Evolutionary conservation across 192 early-diverging fungal species (phyloP).

Genomic region (Coemansia sp.): DNA sequence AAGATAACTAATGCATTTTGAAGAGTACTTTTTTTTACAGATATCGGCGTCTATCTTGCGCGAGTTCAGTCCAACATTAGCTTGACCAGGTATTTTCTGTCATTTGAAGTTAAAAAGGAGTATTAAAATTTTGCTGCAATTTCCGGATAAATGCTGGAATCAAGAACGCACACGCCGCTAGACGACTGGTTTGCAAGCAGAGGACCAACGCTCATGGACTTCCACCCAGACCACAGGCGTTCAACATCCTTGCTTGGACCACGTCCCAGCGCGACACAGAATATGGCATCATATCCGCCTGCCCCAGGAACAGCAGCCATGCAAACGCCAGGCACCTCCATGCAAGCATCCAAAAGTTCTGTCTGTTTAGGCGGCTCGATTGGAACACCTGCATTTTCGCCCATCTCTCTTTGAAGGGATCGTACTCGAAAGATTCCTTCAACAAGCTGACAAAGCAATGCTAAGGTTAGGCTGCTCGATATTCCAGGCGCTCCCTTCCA

Average conservation of each 20-base stretch:
- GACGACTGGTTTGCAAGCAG: constrained; percentile 70
- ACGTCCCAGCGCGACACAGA: constrained; percentile 71
- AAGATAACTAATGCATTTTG: constrained; percentile 21
- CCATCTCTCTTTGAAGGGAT: constrained; percentile 68
- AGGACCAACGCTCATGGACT: constrained; percentile 78
- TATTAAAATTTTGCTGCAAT: constrained; percentile 7
- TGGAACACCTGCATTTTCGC: constrained; percentile 69
- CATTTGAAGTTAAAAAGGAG: background rate
- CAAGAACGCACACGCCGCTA: constrained; percentile 54
- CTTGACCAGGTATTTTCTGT: background rate
- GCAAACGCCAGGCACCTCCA: constrained; percentile 75
- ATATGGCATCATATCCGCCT: constrained; percentile 98
- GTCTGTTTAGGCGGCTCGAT: constrained; percentile 93
- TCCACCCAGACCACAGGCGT: constrained; percentile 67
- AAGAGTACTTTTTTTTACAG: background rate
- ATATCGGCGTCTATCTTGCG: background rate
- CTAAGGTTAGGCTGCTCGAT: background rate
- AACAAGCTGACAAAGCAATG: constrained; percentile 60
- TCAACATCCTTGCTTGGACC: constrained; percentile 57
- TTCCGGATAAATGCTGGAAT: constrained; percentile 19
- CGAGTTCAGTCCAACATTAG: no score
- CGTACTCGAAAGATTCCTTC: constrained; percentile 57
- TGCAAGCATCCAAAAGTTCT: constrained; percentile 78
- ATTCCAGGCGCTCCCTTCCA: constrained; percentile 16
- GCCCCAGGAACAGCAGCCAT: constrained; percentile 97